Base-by-base conservation (phyloP, 2,329 filamentous ascomycete genomes). In the Hymenotorrendiella dingleyae region DNA sequence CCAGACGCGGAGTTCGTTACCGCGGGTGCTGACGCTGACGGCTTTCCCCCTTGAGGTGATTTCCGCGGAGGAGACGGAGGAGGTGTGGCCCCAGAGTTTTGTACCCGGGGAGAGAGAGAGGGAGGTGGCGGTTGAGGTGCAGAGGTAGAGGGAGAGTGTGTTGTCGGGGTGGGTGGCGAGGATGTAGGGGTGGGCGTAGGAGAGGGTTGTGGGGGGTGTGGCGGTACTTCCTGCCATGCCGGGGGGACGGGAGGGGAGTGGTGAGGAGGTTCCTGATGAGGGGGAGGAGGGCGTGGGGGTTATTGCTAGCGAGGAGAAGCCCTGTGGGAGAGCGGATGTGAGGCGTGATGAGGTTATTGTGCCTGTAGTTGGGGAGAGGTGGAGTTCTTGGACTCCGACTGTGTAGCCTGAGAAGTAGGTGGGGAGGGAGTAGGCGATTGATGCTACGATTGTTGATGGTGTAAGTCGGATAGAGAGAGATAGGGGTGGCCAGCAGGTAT, bases 381-480 rank as follows among this genome's bases (percentile, higher is more conserved):
- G 80, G 32, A 96, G 69, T 62, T 96, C 91, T 62, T 97, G 91
- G n/a, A 97, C 78, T 2, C 89, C 90, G 12, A 95, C 76, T 6
- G 85, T 89, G 86, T 90, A 96, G 21, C 89, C 89, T 32, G 80
- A 80, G 3, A 82, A 71, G 54, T 81, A 78, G 2, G 85, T 84
- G 12, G 84, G 81, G 51, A 94, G 80, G 0, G 86, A 86, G 61
- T 94, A 96, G 1, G 87, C 90, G 46, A 96, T 85, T 0, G 86
- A 89, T 2, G 87, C 84, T n/a, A 88, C 76, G 14, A 87, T 76
- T 9, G 76, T 76, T 3, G 69, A 67, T 0, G 76, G 61, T 11
- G 78, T 78, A 20, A 72, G 75, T n/a, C 89, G 79, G 27, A 97
- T 76, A 0, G 87, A 91, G n/a, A 95, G 67, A 0, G 88, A 86